Evolutionary conservation across 768 basidiomycete species (phyloP).

Genomic region (Podaxis sp.): DNA sequence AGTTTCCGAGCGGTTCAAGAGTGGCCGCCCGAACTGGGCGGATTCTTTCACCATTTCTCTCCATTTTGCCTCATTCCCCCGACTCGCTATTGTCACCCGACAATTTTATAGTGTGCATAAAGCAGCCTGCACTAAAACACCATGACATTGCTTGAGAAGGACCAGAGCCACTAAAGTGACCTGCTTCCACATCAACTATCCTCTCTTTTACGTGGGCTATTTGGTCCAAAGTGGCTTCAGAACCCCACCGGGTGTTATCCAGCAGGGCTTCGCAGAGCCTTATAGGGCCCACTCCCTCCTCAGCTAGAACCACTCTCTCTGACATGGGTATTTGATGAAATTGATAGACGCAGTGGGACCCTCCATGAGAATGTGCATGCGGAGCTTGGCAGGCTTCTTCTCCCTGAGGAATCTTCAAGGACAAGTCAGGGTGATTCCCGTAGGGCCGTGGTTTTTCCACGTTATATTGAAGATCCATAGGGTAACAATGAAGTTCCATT

Average conservation of each 20-base stretch:
- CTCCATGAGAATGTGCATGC: constrained; percentile 15
- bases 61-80: neutral
- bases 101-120: neutral
- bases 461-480: neutral
- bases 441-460: constrained; percentile 10
- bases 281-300: constrained; percentile 14
- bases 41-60: neutral
- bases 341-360: constrained; percentile 11
- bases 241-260: constrained; percentile 22
- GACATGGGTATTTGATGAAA: constrained; percentile 31
- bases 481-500: neutral
- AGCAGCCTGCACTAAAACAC: neutral
- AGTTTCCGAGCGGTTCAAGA: neutral
- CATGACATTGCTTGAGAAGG: neutral
- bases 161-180: constrained; percentile 14
- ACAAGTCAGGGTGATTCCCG: neutral
- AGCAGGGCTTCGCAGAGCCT: constrained; percentile 19
- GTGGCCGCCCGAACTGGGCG: neutral
- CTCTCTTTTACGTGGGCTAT: constrained; percentile 12
- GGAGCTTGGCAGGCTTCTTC: neutral
- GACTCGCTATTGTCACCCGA: neutral
- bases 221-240: constrained; percentile 18
- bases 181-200: constrained; percentile 15
- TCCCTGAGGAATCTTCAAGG: constrained; percentile 2
- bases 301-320: constrained; percentile 18